Percentiles rank a stretch among this genome's conserved stretches.
These are phyloP conservation scores for Syzygium jambos DNA, from an alignment of 345 rosid species.

Conservation along the genomic window DNA sequence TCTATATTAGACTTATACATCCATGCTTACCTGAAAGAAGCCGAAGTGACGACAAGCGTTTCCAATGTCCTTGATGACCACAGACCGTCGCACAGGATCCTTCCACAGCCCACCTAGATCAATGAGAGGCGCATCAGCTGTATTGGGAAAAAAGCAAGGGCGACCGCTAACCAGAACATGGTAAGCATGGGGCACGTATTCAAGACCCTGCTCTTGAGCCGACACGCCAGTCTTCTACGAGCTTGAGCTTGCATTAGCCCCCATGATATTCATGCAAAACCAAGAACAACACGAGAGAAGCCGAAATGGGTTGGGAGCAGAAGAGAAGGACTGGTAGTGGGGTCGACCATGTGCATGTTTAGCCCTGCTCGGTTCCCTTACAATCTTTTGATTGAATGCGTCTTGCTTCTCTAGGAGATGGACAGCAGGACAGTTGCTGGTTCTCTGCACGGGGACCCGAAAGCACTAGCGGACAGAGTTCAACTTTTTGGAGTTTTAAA, in stretches of 20 bases:
- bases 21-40: slow-evolving; percentile 41
- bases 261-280: neutral
- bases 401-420: neutral
- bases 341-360: neutral
- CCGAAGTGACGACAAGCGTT: slow-evolving; percentile 34
- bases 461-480: neutral
- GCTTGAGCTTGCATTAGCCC: neutral
- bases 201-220: slow-evolving; percentile 36
- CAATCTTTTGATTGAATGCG: neutral
- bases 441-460: neutral
- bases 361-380: neutral
- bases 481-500: neutral
- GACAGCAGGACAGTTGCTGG: neutral
- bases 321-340: neutral
- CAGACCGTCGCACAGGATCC: slow-evolving; percentile 14
- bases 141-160: slow-evolving; percentile 11
- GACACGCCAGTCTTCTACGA: neutral
- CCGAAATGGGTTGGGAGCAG: neutral
- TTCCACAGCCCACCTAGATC: slow-evolving; percentile 33
- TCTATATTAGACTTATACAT: neutral
- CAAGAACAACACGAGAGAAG: neutral
- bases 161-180: slow-evolving; percentile 14
- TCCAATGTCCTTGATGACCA: slow-evolving; percentile 24
- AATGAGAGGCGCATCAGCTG: slow-evolving; percentile 25
- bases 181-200: slow-evolving; percentile 30